Conservation (phyloP, 2,329 filamentous ascomycete genomes). For the Xylaria sp. region DNA sequence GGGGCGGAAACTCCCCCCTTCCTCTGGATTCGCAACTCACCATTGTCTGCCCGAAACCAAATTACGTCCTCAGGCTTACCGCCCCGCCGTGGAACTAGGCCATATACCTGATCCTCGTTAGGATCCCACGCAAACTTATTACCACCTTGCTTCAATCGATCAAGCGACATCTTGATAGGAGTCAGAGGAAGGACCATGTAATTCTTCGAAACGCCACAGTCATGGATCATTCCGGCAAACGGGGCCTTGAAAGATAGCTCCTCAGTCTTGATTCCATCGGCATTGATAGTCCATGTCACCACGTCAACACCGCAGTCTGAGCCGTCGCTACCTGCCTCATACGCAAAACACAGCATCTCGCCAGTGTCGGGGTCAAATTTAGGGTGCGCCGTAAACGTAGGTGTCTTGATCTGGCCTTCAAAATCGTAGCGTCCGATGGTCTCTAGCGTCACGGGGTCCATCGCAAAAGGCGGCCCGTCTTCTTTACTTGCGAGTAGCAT, state of each 20-base stretch:
- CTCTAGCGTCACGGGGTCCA: slow-evolving; percentile 62
- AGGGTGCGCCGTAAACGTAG: slow-evolving; percentile 64
- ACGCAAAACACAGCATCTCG: slow-evolving; percentile 64
- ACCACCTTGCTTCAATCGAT: slow-evolving; percentile 57
- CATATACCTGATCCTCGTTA: slow-evolving; percentile 66
- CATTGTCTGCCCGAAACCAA: slow-evolving; percentile 63
- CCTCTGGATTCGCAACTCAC: slow-evolving; percentile 48
- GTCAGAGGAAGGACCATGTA: slow-evolving; percentile 61
- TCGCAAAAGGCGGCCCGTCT: slow-evolving; percentile 61
- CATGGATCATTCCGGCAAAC: slow-evolving; percentile 65
- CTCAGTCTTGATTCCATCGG: slow-evolving; percentile 56
- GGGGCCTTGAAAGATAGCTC: slow-evolving; percentile 62
- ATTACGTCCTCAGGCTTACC: slow-evolving; percentile 63
- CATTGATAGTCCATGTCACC: slow-evolving; percentile 59
- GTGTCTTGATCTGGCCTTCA: slow-evolving; percentile 59
- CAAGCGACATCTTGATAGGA: slow-evolving; percentile 58
- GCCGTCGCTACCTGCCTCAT: slow-evolving; percentile 58
- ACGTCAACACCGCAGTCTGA: slow-evolving; percentile 57
- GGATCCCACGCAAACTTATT: slow-evolving; percentile 66
- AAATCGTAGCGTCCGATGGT: slow-evolving; percentile 63
- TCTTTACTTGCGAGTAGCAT: slow-evolving; percentile 67
- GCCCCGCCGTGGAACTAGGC: slow-evolving; percentile 61
- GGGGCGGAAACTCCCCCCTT: neutral
- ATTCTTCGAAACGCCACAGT: slow-evolving; percentile 60
- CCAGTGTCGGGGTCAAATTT: slow-evolving; percentile 63